These are phyloP conservation scores for Porogramme epimiltina DNA, from an alignment of 1,284 basidiomycete species.

Conservation along the genomic window DNA sequence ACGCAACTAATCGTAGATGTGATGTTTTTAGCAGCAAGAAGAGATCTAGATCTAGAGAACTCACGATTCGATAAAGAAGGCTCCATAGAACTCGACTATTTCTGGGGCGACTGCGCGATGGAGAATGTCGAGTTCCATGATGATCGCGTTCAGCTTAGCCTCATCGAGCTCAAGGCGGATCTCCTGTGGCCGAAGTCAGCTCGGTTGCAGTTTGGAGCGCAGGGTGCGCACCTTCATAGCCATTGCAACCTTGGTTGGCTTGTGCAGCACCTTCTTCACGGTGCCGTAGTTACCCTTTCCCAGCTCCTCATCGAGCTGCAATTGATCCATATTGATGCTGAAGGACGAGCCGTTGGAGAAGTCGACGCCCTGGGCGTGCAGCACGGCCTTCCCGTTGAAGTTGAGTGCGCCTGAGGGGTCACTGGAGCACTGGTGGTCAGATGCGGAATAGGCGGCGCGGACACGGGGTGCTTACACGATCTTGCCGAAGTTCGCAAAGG, in stretches of 20 bases:
- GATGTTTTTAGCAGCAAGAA: background rate
- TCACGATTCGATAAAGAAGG: slow-evolving; percentile 98
- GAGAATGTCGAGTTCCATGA: slow-evolving; percentile 98
- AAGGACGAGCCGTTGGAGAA: slow-evolving; percentile 94
- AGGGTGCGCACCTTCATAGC: slow-evolving; percentile 90
- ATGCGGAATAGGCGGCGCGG: background rate
- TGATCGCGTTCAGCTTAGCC: slow-evolving; percentile 92
- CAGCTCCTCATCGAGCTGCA: slow-evolving; percentile 90
- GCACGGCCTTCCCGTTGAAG: slow-evolving; percentile 90
- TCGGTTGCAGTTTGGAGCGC: background rate
- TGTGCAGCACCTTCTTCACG: slow-evolving; percentile 94
- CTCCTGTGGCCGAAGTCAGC: slow-evolving; percentile 61
- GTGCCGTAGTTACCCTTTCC: slow-evolving; percentile 98
- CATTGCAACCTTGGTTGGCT: slow-evolving; percentile 94
- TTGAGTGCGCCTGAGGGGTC: slow-evolving; percentile 95
- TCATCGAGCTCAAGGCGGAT: slow-evolving; percentile 97
- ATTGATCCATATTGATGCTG: slow-evolving; percentile 94
- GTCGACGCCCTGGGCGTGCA: slow-evolving; percentile 93
- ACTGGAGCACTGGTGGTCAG: slow-evolving; percentile 41
- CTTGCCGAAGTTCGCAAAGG: slow-evolving; percentile 92
- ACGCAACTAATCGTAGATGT: slow-evolving; percentile 39
- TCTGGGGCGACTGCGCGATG: slow-evolving; percentile 90
- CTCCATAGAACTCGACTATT: slow-evolving; percentile 98
- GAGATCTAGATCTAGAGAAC: slow-evolving; percentile 31
- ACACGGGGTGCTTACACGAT: slow-evolving; percentile 74